Conservation (phyloP, 169 alveolate genomes). For the Cystoisospora suis region DNA sequence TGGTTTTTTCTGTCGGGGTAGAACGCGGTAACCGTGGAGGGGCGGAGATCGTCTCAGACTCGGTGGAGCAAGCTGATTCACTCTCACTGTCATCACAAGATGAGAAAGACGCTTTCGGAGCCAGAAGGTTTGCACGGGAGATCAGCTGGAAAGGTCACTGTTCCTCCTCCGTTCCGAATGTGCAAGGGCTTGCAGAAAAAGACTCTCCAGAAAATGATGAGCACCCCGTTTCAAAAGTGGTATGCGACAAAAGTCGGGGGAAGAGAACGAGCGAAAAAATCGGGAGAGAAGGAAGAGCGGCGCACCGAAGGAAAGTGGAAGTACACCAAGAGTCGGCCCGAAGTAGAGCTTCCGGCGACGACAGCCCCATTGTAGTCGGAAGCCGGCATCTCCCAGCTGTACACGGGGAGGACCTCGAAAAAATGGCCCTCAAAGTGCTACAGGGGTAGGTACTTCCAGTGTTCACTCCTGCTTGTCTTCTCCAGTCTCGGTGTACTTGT, state of each 20-base stretch:
- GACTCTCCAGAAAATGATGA: not conserved
- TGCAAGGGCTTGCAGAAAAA: not conserved
- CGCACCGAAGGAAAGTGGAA: not conserved
- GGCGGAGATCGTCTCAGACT: too few species aligned
- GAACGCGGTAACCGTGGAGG: too few species aligned
- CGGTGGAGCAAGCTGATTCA: not conserved
- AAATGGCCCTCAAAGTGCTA: not conserved
- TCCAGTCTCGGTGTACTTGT: too few species aligned
- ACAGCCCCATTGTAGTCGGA: not conserved
- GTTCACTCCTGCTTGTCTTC: not conserved
- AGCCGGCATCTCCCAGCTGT: not conserved
- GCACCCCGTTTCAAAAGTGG: not conserved
- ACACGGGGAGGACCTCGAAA: not conserved
- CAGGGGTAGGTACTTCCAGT: not conserved
- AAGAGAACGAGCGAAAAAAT: not conserved
- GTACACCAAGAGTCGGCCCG: not conserved
- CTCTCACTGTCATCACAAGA: not conserved
- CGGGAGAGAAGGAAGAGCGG: not conserved
- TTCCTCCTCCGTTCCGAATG: not conserved
- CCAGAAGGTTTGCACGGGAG: not conserved
- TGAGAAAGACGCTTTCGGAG: not conserved
- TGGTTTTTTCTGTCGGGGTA: too few species aligned
- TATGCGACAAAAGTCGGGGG: not conserved
- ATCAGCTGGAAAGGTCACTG: not conserved
- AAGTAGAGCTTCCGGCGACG: not conserved